A percentile compares a stretch with the other conserved stretches of the same genome.
These are phyloP conservation scores for Acidiella bohemica DNA, from an alignment of 495 filamentous ascomycete species.

Conservation along the genomic window DNA sequence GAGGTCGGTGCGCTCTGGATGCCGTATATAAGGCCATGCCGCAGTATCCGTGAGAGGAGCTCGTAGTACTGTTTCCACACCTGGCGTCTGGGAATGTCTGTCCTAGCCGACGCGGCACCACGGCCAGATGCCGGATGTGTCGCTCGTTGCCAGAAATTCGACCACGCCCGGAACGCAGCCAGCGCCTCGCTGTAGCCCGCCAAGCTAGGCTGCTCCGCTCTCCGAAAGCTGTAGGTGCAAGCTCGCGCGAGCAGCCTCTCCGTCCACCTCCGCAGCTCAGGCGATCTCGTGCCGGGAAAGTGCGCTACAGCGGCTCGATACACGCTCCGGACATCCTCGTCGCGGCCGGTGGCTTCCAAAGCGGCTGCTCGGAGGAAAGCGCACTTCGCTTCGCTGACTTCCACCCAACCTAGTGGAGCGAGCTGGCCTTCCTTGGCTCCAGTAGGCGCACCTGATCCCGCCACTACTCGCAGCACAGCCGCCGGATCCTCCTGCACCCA, in stretches of 20 bases:
- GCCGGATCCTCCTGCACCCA: constrained; percentile 45
- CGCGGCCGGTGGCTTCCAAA: constrained; percentile 30
- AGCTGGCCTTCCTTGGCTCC: neutral
- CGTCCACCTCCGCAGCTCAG: constrained; percentile 59
- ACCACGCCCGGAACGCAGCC: constrained; percentile 48
- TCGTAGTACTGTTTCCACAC: constrained; percentile 76
- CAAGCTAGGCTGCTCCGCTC: constrained; percentile 31
- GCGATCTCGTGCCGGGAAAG: constrained; percentile 27
- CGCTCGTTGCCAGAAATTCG: constrained; percentile 39
- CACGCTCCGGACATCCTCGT: constrained; percentile 3
- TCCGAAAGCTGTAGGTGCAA: constrained; percentile 49
- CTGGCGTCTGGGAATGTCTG: constrained; percentile 31
- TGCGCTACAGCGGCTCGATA: constrained; percentile 13
- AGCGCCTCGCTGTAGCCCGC: constrained; percentile 35
- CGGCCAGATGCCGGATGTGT: constrained; percentile 2
- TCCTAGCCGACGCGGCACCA: neutral
- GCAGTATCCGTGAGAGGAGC: constrained; percentile 52
- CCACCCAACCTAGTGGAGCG: constrained; percentile 53
- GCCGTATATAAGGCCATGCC: constrained; percentile 33
- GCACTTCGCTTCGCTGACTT: constrained; percentile 64
- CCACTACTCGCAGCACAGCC: constrained; percentile 36
- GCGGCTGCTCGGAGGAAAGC: constrained; percentile 46
- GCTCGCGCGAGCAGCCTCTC: constrained; percentile 61
- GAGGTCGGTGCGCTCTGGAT: neutral
- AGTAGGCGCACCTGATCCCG: constrained; percentile 29